phyloP scores from a whole-genome alignment of 495 filamentous ascomycete genomes.

The Aspergillus egyptiacus region DNA sequence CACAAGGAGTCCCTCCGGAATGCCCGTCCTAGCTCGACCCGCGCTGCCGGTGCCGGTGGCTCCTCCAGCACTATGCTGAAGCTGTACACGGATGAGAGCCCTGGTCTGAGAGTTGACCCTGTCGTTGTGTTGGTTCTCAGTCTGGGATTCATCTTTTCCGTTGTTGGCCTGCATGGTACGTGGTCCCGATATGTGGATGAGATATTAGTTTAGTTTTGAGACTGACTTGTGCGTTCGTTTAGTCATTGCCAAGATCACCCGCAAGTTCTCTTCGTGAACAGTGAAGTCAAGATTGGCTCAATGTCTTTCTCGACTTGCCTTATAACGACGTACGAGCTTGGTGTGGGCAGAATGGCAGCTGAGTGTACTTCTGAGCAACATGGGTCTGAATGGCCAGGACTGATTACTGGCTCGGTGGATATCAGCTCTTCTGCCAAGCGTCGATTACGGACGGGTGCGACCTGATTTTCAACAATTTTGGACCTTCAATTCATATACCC shows the following conservation, averaged over 20 bases:
- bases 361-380: constrained; percentile 1
- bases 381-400: background rate
- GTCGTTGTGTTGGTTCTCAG: constrained; percentile 93
- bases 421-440: background rate
- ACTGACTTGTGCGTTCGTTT: constrained; percentile 19
- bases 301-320: background rate
- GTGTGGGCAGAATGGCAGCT: constrained; percentile 12
- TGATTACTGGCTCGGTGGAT: background rate
- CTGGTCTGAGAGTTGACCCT: constrained; percentile 92
- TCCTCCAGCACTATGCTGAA: constrained; percentile 98
- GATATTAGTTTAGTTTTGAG: constrained; percentile 6
- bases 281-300: constrained; percentile 6
- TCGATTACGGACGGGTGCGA: background rate
- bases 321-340: constrained; percentile 6
- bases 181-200: constrained; percentile 11
- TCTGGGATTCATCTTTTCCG: constrained; percentile 96
- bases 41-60: constrained; percentile 89
- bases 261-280: constrained; percentile 67
- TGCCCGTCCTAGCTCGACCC: constrained; percentile 80
- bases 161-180: constrained; percentile 94
- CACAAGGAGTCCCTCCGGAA: constrained; percentile 92
- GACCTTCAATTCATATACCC: constrained; percentile 22
- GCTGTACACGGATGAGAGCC: constrained; percentile 98
- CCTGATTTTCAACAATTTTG: background rate
- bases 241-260: constrained; percentile 97